These are phyloP conservation scores for Coelastrella sp. DNA, from an alignment of 139 green algal species.

Conservation along the genomic window DNA sequence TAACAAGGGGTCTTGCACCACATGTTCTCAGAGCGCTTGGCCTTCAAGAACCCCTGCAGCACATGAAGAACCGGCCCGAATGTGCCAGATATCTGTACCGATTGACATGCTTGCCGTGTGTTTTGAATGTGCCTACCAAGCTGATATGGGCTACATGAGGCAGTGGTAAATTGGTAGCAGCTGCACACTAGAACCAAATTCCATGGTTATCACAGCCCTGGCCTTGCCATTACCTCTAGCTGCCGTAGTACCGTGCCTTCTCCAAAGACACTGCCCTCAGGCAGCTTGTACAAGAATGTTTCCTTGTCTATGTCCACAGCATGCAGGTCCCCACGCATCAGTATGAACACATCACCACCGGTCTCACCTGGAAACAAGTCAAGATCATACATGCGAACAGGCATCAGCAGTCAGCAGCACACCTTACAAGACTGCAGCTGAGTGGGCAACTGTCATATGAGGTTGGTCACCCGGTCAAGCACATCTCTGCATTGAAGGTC, in stretches of 20 bases:
- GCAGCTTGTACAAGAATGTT: conserved; percentile 53
- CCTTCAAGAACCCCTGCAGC: conserved; percentile 44
- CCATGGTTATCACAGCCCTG: too few relatives aligned
- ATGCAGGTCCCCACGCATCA: conserved; percentile 65
- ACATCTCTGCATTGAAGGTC: neutral
- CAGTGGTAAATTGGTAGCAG: neutral
- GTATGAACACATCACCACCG: conserved; percentile 61
- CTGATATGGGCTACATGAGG: too few relatives aligned
- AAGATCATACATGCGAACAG: too few relatives aligned
- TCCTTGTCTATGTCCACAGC: conserved; percentile 52
- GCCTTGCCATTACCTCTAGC: conserved; percentile 52
- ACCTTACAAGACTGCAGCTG: too few relatives aligned
- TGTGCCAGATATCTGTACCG: too few relatives aligned
- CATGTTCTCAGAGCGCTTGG: conserved; percentile 60
- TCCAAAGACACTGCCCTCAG: conserved; percentile 63
- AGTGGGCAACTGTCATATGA: neutral
- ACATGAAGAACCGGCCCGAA: neutral
- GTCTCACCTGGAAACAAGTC: conserved; percentile 48
- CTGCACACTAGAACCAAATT: neutral
- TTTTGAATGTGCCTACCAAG: too few relatives aligned
- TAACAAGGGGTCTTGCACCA: conserved; percentile 60
- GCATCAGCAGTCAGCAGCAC: too few relatives aligned
- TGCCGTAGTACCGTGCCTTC: conserved; percentile 52
- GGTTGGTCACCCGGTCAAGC: too few relatives aligned
- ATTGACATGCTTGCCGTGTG: too few relatives aligned